Base-by-base conservation (phyloP, 306 rosid genomes). In the Sicyos edulis region DNA sequence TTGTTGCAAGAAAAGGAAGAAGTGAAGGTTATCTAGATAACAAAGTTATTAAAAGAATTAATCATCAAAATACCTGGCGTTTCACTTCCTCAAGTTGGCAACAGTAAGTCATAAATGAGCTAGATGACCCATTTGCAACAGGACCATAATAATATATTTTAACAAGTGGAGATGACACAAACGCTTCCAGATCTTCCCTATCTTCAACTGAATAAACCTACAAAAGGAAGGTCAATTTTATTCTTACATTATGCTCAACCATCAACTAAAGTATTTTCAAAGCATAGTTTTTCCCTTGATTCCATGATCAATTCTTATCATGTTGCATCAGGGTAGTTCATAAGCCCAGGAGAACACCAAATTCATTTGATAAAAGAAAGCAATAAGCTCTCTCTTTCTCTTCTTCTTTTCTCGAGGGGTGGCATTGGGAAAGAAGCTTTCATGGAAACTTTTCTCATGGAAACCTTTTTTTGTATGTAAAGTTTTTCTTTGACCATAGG, bases 131-230 rank as follows among this genome's bases (percentile, higher is more conserved):
- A 74, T 52, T 78, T 65, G 75, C 42, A 66, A 67, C 74, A 16
- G 92, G 79, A 80, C 75, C 82, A 78, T 88, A 90, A 76, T 40
- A 14, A 79, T 85, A 70, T 45, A 90, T 55, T 34, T 2, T 78
- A 74, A 93, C 70, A 10, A 21, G 13, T 19, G 98, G 89, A 75
- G 88, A 60, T 73, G 85, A 80, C 70, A 93, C 97, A 84, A 82
- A 86, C 63, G 61, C 19, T 12, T 88, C 79, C 86, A 93, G 79
- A 75, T 85, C 96, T 55, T 72, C 44, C 78, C 75, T 67, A 34
- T 77, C 83, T 67, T 68, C 81, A 80, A 90, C 90, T 14, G 97
- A 1, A 78, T 87, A 88, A 70, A 93, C 95, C 98, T 93, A 78
- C 56, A 76, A 83, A 67, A 67, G 32, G 20, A 45, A 47, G 32